phyloP scores from a whole-genome alignment of 768 basidiomycete genomes.

The Kwoniella shandongensis region DNA sequence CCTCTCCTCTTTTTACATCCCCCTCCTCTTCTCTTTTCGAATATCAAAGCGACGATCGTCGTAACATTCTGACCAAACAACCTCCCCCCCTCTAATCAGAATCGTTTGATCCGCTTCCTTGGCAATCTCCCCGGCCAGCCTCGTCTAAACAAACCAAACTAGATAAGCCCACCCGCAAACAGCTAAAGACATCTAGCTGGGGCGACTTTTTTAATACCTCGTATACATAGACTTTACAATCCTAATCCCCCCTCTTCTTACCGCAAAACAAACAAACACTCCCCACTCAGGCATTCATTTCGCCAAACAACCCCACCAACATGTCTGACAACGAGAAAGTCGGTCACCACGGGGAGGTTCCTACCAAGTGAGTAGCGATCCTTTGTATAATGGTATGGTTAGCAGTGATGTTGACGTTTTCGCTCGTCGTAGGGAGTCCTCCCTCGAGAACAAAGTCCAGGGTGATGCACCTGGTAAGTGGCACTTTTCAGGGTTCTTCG shows the following conservation, averaged over 20 bases:
- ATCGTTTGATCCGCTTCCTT: conserved; percentile 22
- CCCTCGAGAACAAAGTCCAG: conserved; percentile 28
- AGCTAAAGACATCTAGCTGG: conserved; percentile 24
- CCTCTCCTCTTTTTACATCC: conserved; percentile 1
- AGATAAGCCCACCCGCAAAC: conserved; percentile 20
- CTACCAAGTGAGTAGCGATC: conserved; percentile 41
- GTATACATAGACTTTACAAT: conserved; percentile 10
- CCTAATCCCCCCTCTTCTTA: not conserved
- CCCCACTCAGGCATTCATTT: not conserved
- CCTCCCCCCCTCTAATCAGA: conserved; percentile 16
- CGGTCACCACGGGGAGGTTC: conserved; percentile 40
- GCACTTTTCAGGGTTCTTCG: conserved; percentile 1
- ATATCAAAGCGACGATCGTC: conserved; percentile 1
- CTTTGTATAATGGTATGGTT: not conserved
- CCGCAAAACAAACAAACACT: conserved; percentile 13
- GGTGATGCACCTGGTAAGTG: conserved; percentile 34
- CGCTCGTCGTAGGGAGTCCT: conserved; percentile 27
- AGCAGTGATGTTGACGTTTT: conserved; percentile 5
- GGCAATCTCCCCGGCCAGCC: conserved; percentile 18
- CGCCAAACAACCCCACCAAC: conserved; percentile 2
- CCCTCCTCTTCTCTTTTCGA: not conserved
- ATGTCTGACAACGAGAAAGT: conserved; percentile 43
- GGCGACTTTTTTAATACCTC: conserved; percentile 8
- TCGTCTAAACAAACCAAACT: not conserved
- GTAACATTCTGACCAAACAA: too few relatives aligned